These are phyloP conservation scores for Anthracocystis panici-leucophaei DNA, from an alignment of 1,284 basidiomycete species.

Conservation along the genomic window DNA sequence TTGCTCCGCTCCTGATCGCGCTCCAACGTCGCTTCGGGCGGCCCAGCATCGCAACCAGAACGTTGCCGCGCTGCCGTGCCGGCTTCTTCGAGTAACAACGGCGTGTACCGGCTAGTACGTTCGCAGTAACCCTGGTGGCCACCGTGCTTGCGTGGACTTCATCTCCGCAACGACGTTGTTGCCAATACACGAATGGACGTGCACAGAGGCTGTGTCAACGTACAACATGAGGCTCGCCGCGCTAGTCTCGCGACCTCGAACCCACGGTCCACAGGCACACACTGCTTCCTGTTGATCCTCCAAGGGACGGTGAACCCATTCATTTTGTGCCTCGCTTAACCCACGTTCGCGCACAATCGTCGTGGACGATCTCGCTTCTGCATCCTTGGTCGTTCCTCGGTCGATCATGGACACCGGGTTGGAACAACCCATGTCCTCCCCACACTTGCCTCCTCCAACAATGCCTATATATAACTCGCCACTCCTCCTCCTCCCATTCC, in stretches of 20 bases:
- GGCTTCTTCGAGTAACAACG: not conserved
- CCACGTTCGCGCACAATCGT: not conserved
- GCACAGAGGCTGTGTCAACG: not conserved
- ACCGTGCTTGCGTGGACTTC: not conserved
- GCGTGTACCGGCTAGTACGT: not conserved
- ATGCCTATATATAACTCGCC: constrained; percentile 20
- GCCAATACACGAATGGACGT: not conserved
- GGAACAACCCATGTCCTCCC: not conserved
- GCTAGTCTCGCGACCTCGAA: not conserved
- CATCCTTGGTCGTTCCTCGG: constrained; percentile 26
- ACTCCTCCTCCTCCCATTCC: not conserved
- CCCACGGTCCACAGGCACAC: not conserved
- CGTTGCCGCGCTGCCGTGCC: not conserved
- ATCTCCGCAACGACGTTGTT: not conserved
- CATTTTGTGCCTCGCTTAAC: constrained; percentile 13
- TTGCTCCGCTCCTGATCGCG: not conserved
- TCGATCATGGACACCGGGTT: constrained; percentile 19
- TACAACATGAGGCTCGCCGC: not conserved
- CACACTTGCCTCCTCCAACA: not conserved
- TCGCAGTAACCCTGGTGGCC: not conserved
- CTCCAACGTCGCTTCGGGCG: constrained; percentile 3
- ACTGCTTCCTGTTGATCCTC: constrained; percentile 6
- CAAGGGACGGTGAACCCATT: constrained; percentile 1
- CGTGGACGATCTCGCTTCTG: constrained; percentile 7
- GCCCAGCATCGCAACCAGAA: not conserved